Percentiles rank a stretch among this genome's conserved stretches.
These are phyloP conservation scores for Tetrapisispora namnaoensis DNA, from an alignment of 805 yeast species.

Conservation along the genomic window DNA sequence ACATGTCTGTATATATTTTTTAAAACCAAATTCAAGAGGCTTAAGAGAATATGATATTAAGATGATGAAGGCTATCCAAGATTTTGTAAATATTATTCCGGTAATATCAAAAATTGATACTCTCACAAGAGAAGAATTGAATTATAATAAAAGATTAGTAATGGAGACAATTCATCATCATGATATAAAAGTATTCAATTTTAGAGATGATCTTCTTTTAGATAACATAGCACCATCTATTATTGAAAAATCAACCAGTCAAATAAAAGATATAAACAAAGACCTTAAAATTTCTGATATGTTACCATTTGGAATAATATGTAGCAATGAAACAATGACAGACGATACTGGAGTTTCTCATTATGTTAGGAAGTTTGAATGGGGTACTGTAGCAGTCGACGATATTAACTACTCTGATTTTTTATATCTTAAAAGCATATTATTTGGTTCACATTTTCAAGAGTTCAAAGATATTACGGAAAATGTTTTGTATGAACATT, in stretches of 20 bases:
- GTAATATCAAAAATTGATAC: slow-evolving; percentile 75
- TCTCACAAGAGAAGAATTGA: slow-evolving; percentile 55
- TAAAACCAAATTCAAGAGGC: slow-evolving; percentile 49
- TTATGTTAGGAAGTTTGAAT: slow-evolving; percentile 50
- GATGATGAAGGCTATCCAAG: slow-evolving; percentile 58
- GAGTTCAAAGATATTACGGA: slow-evolving; percentile 78
- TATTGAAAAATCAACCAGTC: slow-evolving; percentile 11
- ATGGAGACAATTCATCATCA: slow-evolving; percentile 47
- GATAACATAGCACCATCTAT: slow-evolving; percentile 9
- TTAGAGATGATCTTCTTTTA: slow-evolving; percentile 44
- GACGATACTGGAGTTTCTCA: slow-evolving; percentile 16
- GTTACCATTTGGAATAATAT: slow-evolving; percentile 57
- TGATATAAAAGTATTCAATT: slow-evolving; percentile 56
- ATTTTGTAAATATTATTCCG: slow-evolving; percentile 75
- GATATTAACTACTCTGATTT: slow-evolving; percentile 59
- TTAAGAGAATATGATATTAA: slow-evolving; percentile 43
- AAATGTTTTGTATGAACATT: slow-evolving; percentile 64
- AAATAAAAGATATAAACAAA: background rate
- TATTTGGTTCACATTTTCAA: slow-evolving; percentile 68
- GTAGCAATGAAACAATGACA: slow-evolving; percentile 35
- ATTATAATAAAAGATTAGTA: slow-evolving; percentile 41
- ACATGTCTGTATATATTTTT: slow-evolving; percentile 69
- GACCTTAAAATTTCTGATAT: slow-evolving; percentile 25
- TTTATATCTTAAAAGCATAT: slow-evolving; percentile 55
- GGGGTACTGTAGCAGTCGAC: slow-evolving; percentile 56